Base-by-base conservation (phyloP, 1,284 basidiomycete genomes). In the Ganoderma multipileum region DNA sequence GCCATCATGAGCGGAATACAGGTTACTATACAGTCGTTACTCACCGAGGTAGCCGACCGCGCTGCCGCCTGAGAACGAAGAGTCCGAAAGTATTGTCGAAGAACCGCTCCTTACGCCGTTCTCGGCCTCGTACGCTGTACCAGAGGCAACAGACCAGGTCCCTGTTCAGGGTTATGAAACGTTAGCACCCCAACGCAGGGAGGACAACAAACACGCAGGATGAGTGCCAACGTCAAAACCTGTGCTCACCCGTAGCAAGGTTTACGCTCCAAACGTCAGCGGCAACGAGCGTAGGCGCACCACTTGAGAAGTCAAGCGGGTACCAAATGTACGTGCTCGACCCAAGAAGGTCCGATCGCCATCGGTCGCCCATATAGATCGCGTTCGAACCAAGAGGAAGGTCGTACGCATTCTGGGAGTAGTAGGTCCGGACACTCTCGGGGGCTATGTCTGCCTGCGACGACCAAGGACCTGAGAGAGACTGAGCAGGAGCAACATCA, bases 361-460 rank as follows among this genome's bases (percentile, higher is more conserved):
- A 91, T 54, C 89, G 84, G 75, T 91, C 89, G 57, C 89, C 89
- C 86, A 89, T 89, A 76, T 90, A 90, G 66, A 90, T 84, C 1
- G 83, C 85, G 70, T 84, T 85, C 3, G 79, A 79, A 11, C 83
- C 86, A 55, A 89, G 77, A 11, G 83, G 81, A 61, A 89, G 76
- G 74, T 89, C 86, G 74, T 81, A 89, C 11, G 85, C 81, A 77
- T 90, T 90, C 78, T 90, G 89, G 30, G 88, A 89, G 75, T 85
- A 89, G 75, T 87, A 91, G 2, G 88, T 91, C 55, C 84, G 81
- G 33, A 83, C 83, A 52, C 41, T 82, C 77, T 68, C 76, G 2
- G 88, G 83, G 12, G 88, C 86, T 66, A 90, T 87, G 75, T 90
- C 88, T 14, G 81, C 81, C 76, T 89, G 83, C 18, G 85, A 77